A percentile compares a stretch with the other conserved stretches of the same genome.
Evolutionary conservation across 306 rosid genomes (phyloP).

Genomic region (Inga leiocalycina): DNA sequence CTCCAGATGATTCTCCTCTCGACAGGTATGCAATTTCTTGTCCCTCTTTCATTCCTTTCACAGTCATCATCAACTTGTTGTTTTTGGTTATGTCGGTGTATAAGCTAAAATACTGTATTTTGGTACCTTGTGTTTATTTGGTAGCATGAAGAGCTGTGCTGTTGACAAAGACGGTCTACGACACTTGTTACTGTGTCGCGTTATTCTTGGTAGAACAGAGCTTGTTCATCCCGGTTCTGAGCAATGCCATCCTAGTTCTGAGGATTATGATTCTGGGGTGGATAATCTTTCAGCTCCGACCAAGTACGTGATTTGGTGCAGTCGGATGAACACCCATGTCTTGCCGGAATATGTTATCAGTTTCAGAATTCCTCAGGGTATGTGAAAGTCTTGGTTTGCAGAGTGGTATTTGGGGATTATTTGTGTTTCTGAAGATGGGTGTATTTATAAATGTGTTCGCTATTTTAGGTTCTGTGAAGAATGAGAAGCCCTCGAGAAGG

Average conservation of each 20-base stretch:
- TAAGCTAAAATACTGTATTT: not conserved
- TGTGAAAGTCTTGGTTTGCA: not conserved
- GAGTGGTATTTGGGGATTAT: not conserved
- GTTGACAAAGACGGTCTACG: conserved; percentile 64
- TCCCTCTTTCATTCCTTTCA: not conserved
- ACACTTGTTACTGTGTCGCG: conserved; percentile 77
- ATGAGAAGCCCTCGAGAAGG: conserved; percentile 36
- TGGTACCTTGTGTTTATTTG: not conserved
- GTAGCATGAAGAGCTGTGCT: conserved; percentile 51
- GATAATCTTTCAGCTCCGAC: conserved; percentile 56
- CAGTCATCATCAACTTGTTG: not conserved
- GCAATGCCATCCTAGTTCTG: conserved; percentile 70
- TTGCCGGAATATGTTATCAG: conserved; percentile 79
- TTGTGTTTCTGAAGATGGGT: not conserved
- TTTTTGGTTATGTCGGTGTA: not conserved
- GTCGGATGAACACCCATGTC: conserved; percentile 76
- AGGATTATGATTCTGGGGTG: conserved; percentile 73
- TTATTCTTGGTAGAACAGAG: conserved; percentile 73
- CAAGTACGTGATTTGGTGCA: conserved; percentile 72
- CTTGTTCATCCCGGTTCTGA: conserved; percentile 50
- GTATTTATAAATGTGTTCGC: not conserved
- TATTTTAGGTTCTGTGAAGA: conserved; percentile 48
- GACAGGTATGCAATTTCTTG: conserved; percentile 46
- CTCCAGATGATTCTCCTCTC: conserved; percentile 70
- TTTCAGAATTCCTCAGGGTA: conserved; percentile 65